phyloP scores from a whole-genome alignment of 108 stramenopile species.

The Pelagomonas calceolata region DNA sequence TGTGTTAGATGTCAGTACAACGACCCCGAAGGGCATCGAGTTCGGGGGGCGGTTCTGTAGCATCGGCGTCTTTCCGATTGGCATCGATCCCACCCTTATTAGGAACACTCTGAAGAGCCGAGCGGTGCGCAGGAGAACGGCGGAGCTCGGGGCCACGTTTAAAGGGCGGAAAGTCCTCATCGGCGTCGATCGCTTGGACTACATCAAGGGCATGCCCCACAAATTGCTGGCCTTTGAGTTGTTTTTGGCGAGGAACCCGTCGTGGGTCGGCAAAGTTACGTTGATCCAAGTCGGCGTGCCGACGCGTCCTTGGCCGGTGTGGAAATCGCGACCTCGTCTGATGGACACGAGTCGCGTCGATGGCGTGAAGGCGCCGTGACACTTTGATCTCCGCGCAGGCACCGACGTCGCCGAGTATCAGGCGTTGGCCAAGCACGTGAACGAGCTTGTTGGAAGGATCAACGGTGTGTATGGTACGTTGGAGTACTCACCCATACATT shows the following conservation, averaged over 20 bases:
- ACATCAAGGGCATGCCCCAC: slow-evolving; percentile 63
- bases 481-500: slow-evolving; percentile 10
- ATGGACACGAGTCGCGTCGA: too few species aligned
- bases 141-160: slow-evolving; percentile 33
- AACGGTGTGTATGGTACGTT: slow-evolving; percentile 1
- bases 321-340: too few species aligned
- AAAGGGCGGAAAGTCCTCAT: slow-evolving; percentile 72
- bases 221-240: slow-evolving; percentile 51
- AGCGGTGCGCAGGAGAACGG: slow-evolving; percentile 23
- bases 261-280: slow-evolving; percentile 15
- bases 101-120: slow-evolving; percentile 12
- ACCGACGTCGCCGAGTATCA: background rate
- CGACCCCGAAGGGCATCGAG: slow-evolving; percentile 31
- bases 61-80: slow-evolving; percentile 33
- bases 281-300: slow-evolving; percentile 20
- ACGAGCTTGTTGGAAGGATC: slow-evolving; percentile 6
- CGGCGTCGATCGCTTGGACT: slow-evolving; percentile 86
- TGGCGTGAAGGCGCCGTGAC: too few species aligned
- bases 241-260: slow-evolving; percentile 27
- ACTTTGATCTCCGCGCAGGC: too few species aligned
- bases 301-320: too few species aligned
- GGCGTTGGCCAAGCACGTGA: slow-evolving; percentile 6
- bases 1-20: slow-evolving; percentile 50
- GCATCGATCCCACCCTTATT: slow-evolving; percentile 29
- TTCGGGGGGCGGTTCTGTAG: slow-evolving; percentile 22